A percentile compares a stretch with the other conserved stretches of the same genome.
These are phyloP conservation scores for Allium fistulosum DNA, from an alignment of 106 monocot species.

Conservation along the genomic window DNA sequence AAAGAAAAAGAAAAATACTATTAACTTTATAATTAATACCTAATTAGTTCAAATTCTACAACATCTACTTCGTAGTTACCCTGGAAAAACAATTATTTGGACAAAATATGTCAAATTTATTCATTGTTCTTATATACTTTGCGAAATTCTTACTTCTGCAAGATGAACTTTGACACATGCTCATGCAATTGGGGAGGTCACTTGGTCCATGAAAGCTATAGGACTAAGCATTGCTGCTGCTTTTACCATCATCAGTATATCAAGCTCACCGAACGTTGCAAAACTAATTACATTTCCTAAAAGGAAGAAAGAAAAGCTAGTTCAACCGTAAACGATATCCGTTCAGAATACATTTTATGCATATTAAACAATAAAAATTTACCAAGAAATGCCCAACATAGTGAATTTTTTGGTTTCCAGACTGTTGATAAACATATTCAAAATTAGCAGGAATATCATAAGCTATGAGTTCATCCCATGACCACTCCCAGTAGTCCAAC, in stretches of 20 bases:
- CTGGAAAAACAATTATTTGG: too few species aligned
- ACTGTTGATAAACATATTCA: conserved; percentile 19
- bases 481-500: conserved; percentile 56
- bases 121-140: too few species aligned
- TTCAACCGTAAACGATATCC: neutral
- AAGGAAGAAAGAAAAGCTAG: neutral
- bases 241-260: conserved; percentile 24
- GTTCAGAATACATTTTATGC: too few species aligned
- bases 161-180: too few species aligned
- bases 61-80: too few species aligned
- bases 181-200: too few species aligned
- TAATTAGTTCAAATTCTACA: too few species aligned
- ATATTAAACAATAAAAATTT: neutral
- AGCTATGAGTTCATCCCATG: conserved; percentile 43
- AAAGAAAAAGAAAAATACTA: too few species aligned
- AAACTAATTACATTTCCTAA: conserved; percentile 48
- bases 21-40: too few species aligned
- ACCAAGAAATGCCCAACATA: conserved; percentile 52
- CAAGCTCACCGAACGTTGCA: conserved; percentile 23
- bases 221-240: conserved; percentile 58
- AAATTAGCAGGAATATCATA: conserved; percentile 44
- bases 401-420: conserved; percentile 27
- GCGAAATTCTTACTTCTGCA: too few species aligned
- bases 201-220: too few species aligned
- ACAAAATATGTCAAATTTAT: too few species aligned